Evolutionary conservation across 2,329 filamentous ascomycete genomes (phyloP).

Genomic region (Ambrosiella beaveri): DNA sequence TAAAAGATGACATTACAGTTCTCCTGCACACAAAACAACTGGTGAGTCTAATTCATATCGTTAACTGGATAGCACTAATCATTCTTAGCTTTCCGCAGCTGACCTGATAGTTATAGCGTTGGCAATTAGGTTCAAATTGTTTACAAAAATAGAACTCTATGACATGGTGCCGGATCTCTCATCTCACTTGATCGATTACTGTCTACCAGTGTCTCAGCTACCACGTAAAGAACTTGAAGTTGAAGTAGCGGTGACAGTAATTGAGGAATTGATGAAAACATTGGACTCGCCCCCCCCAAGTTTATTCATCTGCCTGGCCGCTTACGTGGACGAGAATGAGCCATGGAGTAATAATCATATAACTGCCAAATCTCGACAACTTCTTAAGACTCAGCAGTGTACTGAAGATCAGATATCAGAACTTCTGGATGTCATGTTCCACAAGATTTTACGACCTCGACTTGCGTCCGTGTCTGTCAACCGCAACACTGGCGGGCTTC

Average conservation of each 20-base stretch:
- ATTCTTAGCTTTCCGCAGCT: neutral
- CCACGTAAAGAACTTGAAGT: neutral
- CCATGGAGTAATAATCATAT: too few relatives aligned
- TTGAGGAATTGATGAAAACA: too few relatives aligned
- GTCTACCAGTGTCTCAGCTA: neutral
- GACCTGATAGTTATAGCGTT: neutral
- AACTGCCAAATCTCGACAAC: too few relatives aligned
- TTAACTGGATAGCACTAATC: neutral
- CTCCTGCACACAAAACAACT: too few relatives aligned
- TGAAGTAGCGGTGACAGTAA: too few relatives aligned
- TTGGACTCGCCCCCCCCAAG: too few relatives aligned
- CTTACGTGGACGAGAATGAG: too few relatives aligned
- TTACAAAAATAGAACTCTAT: neutral
- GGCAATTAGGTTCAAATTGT: neutral
- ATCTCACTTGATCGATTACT: neutral
- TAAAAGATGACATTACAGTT: too few relatives aligned
- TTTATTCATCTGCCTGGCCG: too few relatives aligned
- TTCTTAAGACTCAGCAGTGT: too few relatives aligned
- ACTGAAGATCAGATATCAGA: neutral
- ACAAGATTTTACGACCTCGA: slow-evolving; percentile 1
- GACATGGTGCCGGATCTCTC: neutral
- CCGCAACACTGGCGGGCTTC: neutral
- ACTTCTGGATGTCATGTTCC: slow-evolving; percentile 4
- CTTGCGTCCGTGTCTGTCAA: neutral
- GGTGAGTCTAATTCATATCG: neutral